Evolutionary conservation across 2,329 filamentous ascomycete genomes (phyloP).

Genomic region (Fusarium mexicanum): DNA sequence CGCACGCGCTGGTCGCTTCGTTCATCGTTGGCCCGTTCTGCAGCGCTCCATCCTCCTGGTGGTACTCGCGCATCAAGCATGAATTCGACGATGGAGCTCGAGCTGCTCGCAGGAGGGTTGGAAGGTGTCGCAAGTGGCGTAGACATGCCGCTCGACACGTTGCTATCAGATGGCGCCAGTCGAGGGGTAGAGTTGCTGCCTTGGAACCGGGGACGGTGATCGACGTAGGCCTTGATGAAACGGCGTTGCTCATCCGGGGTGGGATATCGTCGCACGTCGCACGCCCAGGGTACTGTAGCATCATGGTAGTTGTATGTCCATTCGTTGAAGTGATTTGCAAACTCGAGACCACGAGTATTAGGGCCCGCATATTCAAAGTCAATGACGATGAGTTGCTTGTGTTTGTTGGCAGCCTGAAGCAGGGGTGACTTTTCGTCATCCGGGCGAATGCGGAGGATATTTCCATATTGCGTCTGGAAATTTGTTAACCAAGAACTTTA

Average conservation of each 20-base stretch:
- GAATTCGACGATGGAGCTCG: conserved; percentile 72
- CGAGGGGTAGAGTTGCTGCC: conserved; percentile 60
- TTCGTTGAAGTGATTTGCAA: conserved; percentile 97
- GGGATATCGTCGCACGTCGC: conserved; percentile 77
- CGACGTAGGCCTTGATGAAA: conserved; percentile 87
- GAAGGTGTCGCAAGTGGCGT: conserved; percentile 48
- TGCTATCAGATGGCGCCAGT: conserved; percentile 56
- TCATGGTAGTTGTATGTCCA: conserved; percentile 99
- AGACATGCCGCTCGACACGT: conserved; percentile 39
- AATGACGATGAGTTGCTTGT: conserved; percentile 96
- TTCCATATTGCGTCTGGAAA: conserved; percentile 92
- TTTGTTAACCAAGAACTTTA: conserved; percentile 12
- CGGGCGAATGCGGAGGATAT: conserved; percentile 80
- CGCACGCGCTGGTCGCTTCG: conserved; percentile 73
- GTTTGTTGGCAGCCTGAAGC: conserved; percentile 87
- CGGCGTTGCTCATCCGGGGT: conserved; percentile 81
- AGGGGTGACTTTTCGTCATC: conserved; percentile 83
- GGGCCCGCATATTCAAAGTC: conserved; percentile 98
- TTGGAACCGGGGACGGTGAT: conserved; percentile 76
- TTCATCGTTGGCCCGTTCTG: conserved; percentile 69
- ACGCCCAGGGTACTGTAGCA: conserved; percentile 69
- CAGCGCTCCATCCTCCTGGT: conserved; percentile 59
- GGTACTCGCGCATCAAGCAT: conserved; percentile 81
- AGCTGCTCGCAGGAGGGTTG: conserved; percentile 55
- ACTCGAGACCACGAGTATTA: conserved; percentile 87